phyloP scores from a whole-genome alignment of 108 stramenopile species.

The Cylindrotheca fusiformis region DNA sequence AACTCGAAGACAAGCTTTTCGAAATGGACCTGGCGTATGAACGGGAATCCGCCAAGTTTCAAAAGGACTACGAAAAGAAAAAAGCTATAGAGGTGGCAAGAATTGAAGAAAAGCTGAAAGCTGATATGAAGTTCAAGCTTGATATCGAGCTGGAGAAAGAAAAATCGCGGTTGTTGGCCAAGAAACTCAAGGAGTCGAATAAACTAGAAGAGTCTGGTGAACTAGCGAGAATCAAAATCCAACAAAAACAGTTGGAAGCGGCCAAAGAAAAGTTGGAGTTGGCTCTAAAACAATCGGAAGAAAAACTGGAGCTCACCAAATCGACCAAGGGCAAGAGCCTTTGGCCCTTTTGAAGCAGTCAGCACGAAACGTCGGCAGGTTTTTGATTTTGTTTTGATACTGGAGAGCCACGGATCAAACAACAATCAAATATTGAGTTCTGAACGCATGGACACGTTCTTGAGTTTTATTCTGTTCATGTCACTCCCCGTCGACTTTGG shows the following conservation, averaged over 20 bases:
- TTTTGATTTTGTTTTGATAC: background rate
- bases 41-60: slow-evolving; percentile 17
- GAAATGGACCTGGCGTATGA: slow-evolving; percentile 29
- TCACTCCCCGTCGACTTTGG: too few relatives aligned
- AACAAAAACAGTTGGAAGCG: slow-evolving; percentile 5
- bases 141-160: slow-evolving; percentile 23
- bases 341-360: slow-evolving; percentile 14
- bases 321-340: background rate
- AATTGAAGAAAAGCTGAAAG: slow-evolving; percentile 17
- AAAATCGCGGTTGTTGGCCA: slow-evolving; percentile 10
- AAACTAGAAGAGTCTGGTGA: background rate
- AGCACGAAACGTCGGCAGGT: background rate
- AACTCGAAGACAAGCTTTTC: slow-evolving; percentile 28
- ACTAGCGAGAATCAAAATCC: slow-evolving; percentile 6
- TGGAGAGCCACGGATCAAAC: background rate
- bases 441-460: too few relatives aligned
- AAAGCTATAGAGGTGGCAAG: slow-evolving; percentile 18
- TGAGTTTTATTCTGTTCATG: too few relatives aligned
- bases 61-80: slow-evolving; percentile 15
- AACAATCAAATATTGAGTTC: too few relatives aligned
- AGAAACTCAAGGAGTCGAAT: slow-evolving; percentile 10
- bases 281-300: slow-evolving; percentile 7
- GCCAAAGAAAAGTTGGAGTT: slow-evolving; percentile 11
- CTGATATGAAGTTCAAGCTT: slow-evolving; percentile 22
- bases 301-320: slow-evolving; percentile 6